A percentile compares a stretch with the other conserved stretches of the same genome.
phyloP scores from a whole-genome alignment of 2,329 filamentous ascomycete genomes.

The Ascocoryne sarcoides region DNA sequence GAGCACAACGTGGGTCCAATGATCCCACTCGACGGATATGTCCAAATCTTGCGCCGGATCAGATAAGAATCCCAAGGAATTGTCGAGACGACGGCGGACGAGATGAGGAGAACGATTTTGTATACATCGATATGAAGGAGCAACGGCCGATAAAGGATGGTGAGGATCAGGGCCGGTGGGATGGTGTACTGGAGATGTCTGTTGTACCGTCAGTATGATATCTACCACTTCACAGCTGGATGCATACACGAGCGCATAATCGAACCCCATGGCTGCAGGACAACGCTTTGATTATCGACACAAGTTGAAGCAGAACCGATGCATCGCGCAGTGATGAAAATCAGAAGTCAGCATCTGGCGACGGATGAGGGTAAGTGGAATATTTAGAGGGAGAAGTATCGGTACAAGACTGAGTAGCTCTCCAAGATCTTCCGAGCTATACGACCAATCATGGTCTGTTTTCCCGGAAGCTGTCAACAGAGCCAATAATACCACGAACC shows the following conservation, averaged over 20 bases:
- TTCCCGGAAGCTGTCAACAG: too few species aligned
- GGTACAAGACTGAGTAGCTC: too few species aligned
- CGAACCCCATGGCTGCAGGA: constrained; percentile 1
- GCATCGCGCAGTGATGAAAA: not conserved
- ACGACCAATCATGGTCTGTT: not conserved
- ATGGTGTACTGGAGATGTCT: constrained; percentile 3
- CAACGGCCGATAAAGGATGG: constrained; percentile 1
- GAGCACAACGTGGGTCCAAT: constrained; percentile 51
- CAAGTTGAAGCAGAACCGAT: not conserved
- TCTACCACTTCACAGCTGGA: not conserved
- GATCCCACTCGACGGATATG: constrained; percentile 57
- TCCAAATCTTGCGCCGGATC: constrained; percentile 60
- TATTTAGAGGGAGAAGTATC: too few species aligned
- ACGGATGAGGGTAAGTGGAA: too few species aligned
- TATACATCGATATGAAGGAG: constrained; percentile 32
- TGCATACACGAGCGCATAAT: constrained; percentile 3
- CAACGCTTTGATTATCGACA: not conserved
- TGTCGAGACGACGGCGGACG: constrained; percentile 56
- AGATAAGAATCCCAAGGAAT: constrained; percentile 73
- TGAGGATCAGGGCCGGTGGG: constrained; percentile 1
- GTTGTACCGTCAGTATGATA: not conserved
- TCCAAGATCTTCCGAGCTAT: too few species aligned
- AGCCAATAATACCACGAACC: too few species aligned
- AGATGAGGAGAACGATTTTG: constrained; percentile 51
- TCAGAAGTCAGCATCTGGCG: too few species aligned